Base-by-base conservation (phyloP, 225 moss, liverwort and hornwort genomes). In the Rhytidiadelphus loreus region DNA sequence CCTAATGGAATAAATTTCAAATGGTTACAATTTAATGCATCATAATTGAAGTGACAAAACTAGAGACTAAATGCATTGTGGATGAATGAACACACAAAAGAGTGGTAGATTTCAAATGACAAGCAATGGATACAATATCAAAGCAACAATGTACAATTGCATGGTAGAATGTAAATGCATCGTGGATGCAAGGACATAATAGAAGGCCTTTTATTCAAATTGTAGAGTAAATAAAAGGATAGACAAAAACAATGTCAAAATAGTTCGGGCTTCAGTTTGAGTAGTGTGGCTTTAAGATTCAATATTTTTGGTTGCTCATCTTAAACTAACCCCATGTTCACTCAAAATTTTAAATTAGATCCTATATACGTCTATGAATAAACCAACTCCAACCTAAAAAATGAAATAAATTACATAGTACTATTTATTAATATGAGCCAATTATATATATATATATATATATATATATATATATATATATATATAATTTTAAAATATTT, bases 381-480 rank as follows among this genome's bases (percentile, higher is more conserved):
- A 22, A 22, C n/a, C 7, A 68, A n/a, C 7, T 22, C 2, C 1
- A 11, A 4, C 7, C 12, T 12, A 66, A 21, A 12, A 2, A 12
- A 22, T n/a, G 4, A 66, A 22, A n/a, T 68, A n/a, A 68, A 22
- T 66, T 21, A 66, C 1, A 6, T 12, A 21, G 7, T 22, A 23
- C 1, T 4, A 68, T 0, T 23, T n/a, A n/a, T 4, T 68, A 12
- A 7, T n/a, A 22, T 23, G 7, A n/a, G n/a, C 12, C 1, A 21
- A 22, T n/a, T n/a, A n/a, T n/a, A n/a, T n/a, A n/a, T n/a, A n/a
- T n/a, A n/a, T n/a, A n/a, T n/a, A n/a, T n/a, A n/a, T n/a, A n/a
- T n/a, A n/a, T n/a, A n/a, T n/a, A n/a, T n/a, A n/a, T n/a, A n/a
- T n/a, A n/a, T n/a, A n/a, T n/a, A n/a, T n/a, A n/a, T n/a, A n/a